Evolutionary conservation across 768 basidiomycete species (phyloP).

Genomic region (Naematelia encephala): DNA sequence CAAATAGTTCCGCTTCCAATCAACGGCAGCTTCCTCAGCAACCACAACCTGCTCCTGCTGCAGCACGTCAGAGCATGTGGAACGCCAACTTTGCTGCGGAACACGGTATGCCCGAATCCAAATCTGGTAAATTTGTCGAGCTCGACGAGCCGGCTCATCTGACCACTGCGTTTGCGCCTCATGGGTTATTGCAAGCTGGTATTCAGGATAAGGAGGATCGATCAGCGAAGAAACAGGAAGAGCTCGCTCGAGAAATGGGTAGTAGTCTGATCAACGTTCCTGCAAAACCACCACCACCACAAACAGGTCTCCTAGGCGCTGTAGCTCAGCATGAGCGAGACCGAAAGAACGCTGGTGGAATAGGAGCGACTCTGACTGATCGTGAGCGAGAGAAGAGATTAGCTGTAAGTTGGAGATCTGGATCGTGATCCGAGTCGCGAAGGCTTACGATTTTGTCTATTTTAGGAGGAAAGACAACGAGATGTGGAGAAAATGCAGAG

Average conservation of each 20-base stretch:
- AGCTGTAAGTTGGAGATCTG: constrained; percentile 58
- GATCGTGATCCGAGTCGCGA: too few relatives aligned
- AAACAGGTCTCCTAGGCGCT: constrained; percentile 90
- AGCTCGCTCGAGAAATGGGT: constrained; percentile 84
- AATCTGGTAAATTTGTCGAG: constrained; percentile 61
- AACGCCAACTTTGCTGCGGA: constrained; percentile 78
- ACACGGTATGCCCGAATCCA: constrained; percentile 55
- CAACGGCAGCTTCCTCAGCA: constrained; percentile 54
- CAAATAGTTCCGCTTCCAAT: constrained; percentile 13
- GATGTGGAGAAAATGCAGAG: constrained; percentile 87
- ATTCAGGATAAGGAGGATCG: constrained; percentile 93
- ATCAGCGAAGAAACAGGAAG: constrained; percentile 92
- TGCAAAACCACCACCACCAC: constrained; percentile 87
- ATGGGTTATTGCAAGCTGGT: constrained; percentile 89
- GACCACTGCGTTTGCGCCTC: constrained; percentile 92
- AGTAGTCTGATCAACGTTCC: constrained; percentile 93
- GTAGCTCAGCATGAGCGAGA: constrained; percentile 94
- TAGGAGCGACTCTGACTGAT: constrained; percentile 91
- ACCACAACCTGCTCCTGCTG: constrained; percentile 35
- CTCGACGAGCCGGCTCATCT: constrained; percentile 72
- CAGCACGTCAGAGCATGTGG: constrained; percentile 72
- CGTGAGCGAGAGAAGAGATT: constrained; percentile 86
- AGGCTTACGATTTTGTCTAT: too few relatives aligned
- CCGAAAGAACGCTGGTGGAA: constrained; percentile 87
- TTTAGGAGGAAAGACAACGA: constrained; percentile 79